Base-by-base conservation (phyloP, 169 alveolate species). In the Plasmodium ovale region DNA sequence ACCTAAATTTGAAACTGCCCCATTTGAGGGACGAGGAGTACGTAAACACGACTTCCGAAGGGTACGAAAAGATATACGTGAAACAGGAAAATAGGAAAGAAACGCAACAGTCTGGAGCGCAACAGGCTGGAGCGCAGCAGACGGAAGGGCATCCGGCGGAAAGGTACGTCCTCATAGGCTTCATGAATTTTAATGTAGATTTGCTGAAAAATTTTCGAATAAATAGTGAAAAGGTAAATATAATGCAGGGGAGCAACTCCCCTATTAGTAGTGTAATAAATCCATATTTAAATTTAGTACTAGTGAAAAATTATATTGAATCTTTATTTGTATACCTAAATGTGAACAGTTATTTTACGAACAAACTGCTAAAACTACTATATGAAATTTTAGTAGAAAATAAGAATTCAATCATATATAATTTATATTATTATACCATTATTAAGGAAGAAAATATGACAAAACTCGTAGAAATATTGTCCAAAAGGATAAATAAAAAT, bases 341-440 rank as follows among this genome's bases (percentile, higher is more conserved):
- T 33, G n/a, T 68, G 35, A 85, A 85, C 12, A 42, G 29, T 19
- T 85, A 85, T n/a, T 85, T 85, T 23, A 85, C 91, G 16, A 85
- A 85, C 37, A 85, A 85, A 42, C 21, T 85, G 21, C 37, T 85
- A 67, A 85, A 85, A 85, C 33, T 85, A n/a, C 23, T 85, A 12
- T 85, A 85, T 29, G 91, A 85, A 85, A 85, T 85, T 0, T 85
- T 85, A 16, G n/a, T 44, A 59, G 91, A 85, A 68, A 85, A 85
- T 69, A 68, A 56, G 39, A 69, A 69, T 25, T 44, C 79, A 1
- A 37, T 85, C 1, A 71, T 85, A 21, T 85, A 85, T 42, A 85
- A 85, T 70, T 31, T 85, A 44, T 85, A 44, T 59, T 85, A 70
- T 60, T 69, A 85, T 47, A 70, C 91, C 2, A 67, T 85, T 68